Conservation (phyloP, 768 basidiomycete genomes). For the Lactarius deliciosus region DNA sequence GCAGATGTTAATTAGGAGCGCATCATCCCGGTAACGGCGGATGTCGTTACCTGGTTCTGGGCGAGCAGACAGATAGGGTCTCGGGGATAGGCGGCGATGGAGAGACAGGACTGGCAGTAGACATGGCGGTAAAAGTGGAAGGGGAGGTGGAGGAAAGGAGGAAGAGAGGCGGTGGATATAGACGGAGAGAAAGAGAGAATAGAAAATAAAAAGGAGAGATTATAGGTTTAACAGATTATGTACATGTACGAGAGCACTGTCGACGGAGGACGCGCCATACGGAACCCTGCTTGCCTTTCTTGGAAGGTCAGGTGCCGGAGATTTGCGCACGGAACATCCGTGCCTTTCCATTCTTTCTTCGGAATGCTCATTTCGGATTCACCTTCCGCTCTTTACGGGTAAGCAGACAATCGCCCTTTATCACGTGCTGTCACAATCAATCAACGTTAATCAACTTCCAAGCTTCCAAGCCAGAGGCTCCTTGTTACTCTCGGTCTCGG, state of each 20-base stretch:
- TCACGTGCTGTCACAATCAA: background rate
- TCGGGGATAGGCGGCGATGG: background rate
- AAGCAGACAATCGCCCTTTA: background rate
- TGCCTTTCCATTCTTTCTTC: background rate
- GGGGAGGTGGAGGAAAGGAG: background rate
- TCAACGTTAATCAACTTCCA: too few species aligned
- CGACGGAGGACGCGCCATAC: background rate
- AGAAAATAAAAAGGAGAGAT: background rate
- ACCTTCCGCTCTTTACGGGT: background rate
- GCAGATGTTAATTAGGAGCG: background rate
- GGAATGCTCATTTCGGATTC: too few species aligned
- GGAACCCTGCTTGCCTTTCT: slow-evolving; percentile 11
- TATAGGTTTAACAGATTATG: slow-evolving; percentile 11
- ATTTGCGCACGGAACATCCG: background rate
- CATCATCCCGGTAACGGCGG: background rate
- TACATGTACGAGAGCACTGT: slow-evolving; percentile 7
- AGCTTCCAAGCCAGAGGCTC: background rate
- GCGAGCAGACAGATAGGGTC: background rate
- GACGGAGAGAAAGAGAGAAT: background rate
- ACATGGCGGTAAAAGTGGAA: slow-evolving; percentile 7
- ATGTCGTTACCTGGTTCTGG: slow-evolving; percentile 7
- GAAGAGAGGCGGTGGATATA: too few species aligned
- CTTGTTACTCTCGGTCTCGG: background rate
- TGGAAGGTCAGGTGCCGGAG: slow-evolving; percentile 5
- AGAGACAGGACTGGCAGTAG: background rate